phyloP scores from a whole-genome alignment of 805 yeast genomes.

The Candida orba region DNA sequence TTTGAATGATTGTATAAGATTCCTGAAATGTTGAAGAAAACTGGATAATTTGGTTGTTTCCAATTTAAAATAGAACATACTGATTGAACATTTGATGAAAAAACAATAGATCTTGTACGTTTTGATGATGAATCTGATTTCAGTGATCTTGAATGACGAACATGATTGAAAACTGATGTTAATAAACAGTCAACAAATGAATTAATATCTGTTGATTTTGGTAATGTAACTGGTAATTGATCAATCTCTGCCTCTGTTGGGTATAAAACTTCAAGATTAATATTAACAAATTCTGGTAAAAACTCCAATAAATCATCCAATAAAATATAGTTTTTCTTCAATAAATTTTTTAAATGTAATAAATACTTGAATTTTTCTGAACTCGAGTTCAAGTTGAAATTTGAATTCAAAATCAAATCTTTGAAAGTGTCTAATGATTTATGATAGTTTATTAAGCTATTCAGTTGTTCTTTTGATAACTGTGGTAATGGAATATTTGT shows the following conservation, averaged over 20 bases:
- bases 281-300: slow-evolving; percentile 52
- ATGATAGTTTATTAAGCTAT: slow-evolving; percentile 23
- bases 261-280: slow-evolving; percentile 68
- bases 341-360: slow-evolving; percentile 5
- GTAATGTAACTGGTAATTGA: slow-evolving; percentile 33
- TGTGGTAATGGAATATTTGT: slow-evolving; percentile 57
- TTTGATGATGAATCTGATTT: slow-evolving; percentile 9
- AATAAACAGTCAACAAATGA: slow-evolving; percentile 69
- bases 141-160: slow-evolving; percentile 36
- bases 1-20: slow-evolving; percentile 29
- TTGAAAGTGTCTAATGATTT: neutral
- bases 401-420: slow-evolving; percentile 3
- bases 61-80: slow-evolving; percentile 94
- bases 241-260: slow-evolving; percentile 53
- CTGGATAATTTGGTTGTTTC: slow-evolving; percentile 98
- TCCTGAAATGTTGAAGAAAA: slow-evolving; percentile 77
- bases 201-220: slow-evolving; percentile 49
- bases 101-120: slow-evolving; percentile 59
- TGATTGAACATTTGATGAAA: slow-evolving; percentile 78
- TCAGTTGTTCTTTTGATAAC: slow-evolving; percentile 32
- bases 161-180: slow-evolving; percentile 69
- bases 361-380: slow-evolving; percentile 1
- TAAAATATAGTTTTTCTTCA: slow-evolving; percentile 39
- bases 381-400: slow-evolving; percentile 4
- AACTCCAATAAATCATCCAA: slow-evolving; percentile 50